A percentile compares a stretch with the other conserved stretches of the same genome.
These are phyloP conservation scores for Phytophthora uliginosa DNA, from an alignment of 352 stramenopile genomes.

Conservation along the genomic window DNA sequence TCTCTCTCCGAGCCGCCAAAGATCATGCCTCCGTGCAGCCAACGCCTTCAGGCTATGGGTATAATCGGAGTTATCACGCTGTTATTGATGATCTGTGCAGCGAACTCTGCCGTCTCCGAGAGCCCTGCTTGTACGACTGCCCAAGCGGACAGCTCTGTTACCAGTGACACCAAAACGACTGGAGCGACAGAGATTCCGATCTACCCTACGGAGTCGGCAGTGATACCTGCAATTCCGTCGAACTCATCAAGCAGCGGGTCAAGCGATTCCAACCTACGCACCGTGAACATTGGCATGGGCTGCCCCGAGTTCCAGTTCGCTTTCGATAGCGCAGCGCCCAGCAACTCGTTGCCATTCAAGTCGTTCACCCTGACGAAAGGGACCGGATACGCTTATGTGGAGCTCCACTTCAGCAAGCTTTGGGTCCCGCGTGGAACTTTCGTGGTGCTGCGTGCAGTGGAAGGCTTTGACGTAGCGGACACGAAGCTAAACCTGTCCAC, in stretches of 20 bases:
- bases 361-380: slow-evolving; percentile 63
- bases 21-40: neutral
- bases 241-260: neutral
- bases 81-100: neutral
- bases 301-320: slow-evolving; percentile 60
- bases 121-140: neutral
- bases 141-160: neutral
- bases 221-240: neutral
- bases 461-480: slow-evolving; percentile 47
- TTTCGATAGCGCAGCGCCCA: slow-evolving; percentile 48
- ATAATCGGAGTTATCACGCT: neutral
- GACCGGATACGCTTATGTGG: slow-evolving; percentile 56
- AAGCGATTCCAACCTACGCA: slow-evolving; percentile 11
- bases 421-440: slow-evolving; percentile 49
- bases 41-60: neutral
- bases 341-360: slow-evolving; percentile 39
- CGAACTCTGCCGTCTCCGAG: neutral
- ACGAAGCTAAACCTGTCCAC: slow-evolving; percentile 50
- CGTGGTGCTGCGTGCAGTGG: slow-evolving; percentile 54
- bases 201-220: neutral
- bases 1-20: neutral
- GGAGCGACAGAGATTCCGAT: neutral
- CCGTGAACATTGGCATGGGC: slow-evolving; percentile 43
- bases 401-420: slow-evolving; percentile 58
- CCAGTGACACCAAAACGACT: neutral